Conservation (phyloP, 306 rosid genomes). For the Psophocarpus tetragonolobus region DNA sequence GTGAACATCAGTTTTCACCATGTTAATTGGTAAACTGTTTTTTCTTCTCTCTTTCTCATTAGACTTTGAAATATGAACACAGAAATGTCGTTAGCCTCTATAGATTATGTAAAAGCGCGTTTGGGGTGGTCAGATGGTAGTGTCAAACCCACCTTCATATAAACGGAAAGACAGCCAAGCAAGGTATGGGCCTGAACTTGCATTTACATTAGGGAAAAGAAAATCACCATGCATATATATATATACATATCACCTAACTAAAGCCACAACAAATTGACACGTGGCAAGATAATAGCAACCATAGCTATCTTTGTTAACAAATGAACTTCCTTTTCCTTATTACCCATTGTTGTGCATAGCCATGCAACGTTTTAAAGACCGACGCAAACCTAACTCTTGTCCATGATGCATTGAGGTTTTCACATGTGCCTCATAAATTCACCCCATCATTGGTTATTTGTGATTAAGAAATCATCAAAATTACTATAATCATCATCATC, state of each 20-base stretch:
- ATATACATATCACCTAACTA: background rate
- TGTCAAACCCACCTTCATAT: conserved; percentile 25
- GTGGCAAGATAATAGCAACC: conserved; percentile 12
- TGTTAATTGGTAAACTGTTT: background rate
- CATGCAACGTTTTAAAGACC: conserved; percentile 7
- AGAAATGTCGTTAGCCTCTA: background rate
- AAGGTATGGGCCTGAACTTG: conserved; percentile 24
- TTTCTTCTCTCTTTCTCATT: background rate
- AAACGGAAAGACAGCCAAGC: conserved; percentile 38
- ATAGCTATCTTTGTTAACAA: conserved; percentile 9
- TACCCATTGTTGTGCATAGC: background rate
- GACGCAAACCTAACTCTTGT: conserved; percentile 23
- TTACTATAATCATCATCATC: background rate
- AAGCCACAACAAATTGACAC: conserved; percentile 26
- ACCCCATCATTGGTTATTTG: background rate
- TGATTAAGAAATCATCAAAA: background rate
- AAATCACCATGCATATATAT: background rate
- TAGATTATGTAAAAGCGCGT: background rate
- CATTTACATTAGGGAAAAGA: conserved; percentile 19
- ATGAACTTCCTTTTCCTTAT: background rate
- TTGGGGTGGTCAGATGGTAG: background rate
- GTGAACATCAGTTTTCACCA: background rate
- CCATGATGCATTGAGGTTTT: background rate
- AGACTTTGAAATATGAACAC: background rate
- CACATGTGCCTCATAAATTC: conserved; percentile 17